These are phyloP conservation scores for Gentiana straminea DNA, from an alignment of 257 asterid genomes.

Conservation along the genomic window DNA sequence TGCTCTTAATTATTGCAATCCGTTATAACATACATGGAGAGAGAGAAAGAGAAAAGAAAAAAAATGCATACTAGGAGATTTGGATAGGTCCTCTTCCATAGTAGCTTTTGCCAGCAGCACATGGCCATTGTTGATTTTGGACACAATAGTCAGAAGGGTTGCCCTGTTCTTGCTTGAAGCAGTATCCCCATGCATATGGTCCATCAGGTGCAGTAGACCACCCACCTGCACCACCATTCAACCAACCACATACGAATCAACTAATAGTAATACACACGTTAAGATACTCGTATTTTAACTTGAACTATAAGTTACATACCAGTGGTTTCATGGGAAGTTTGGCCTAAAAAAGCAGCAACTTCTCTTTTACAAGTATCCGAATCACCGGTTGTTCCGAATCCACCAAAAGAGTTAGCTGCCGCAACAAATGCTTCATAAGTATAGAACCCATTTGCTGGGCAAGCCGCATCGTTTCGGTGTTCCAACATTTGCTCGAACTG, in stretches of 20 bases:
- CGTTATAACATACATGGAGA: no score
- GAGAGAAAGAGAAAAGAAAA: no score
- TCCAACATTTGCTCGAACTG: conserved; percentile 14
- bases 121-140: conserved; percentile 18
- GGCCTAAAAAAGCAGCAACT: conserved; percentile 25
- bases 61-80: conserved; percentile 16
- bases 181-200: conserved; percentile 31
- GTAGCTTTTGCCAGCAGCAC: conserved; percentile 22
- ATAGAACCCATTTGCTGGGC: conserved; percentile 22
- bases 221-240: conserved; percentile 12
- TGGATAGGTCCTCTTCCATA: conserved; percentile 28
- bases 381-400: conserved; percentile 24
- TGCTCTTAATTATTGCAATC: no score
- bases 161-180: conserved; percentile 21
- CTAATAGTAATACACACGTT: no score
- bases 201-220: conserved; percentile 29
- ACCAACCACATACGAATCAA: no score
- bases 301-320: background rate
- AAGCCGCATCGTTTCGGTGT: conserved; percentile 21
- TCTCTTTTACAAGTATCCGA: conserved; percentile 20
- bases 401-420: conserved; percentile 17
- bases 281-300: no score
- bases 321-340: conserved; percentile 27
- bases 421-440: conserved; percentile 22
- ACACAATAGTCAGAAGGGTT: conserved; percentile 15